A percentile compares a stretch with the other conserved stretches of the same genome.
Conservation (phyloP, 2,329 filamentous ascomycete genomes). For the Diaporthe vexans region DNA sequence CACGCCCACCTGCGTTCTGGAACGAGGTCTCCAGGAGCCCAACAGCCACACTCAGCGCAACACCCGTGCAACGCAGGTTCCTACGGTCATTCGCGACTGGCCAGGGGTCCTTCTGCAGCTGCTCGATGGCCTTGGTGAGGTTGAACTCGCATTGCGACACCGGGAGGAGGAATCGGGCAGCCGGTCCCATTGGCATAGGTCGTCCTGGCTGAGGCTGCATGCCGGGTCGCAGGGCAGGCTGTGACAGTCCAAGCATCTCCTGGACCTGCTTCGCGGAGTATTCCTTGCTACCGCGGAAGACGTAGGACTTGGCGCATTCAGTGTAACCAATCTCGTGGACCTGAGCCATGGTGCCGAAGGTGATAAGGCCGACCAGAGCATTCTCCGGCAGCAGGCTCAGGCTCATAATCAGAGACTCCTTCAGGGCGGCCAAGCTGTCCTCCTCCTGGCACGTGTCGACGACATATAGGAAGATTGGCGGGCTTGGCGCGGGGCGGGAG, state of each 20-base stretch:
- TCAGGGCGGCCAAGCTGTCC: slow-evolving; percentile 84
- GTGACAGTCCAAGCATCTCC: slow-evolving; percentile 93
- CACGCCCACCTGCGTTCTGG: slow-evolving; percentile 92
- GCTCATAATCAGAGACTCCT: slow-evolving; percentile 90
- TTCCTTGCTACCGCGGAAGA: slow-evolving; percentile 98
- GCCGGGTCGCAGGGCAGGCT: slow-evolving; percentile 80
- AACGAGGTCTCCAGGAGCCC: slow-evolving; percentile 94
- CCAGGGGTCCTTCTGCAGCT: slow-evolving; percentile 97
- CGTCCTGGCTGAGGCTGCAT: slow-evolving; percentile 81
- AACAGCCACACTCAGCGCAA: slow-evolving; percentile 95
- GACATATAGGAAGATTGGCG: slow-evolving; percentile 89
- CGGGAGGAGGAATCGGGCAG: slow-evolving; percentile 91
- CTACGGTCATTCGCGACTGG: slow-evolving; percentile 94
- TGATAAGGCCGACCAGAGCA: slow-evolving; percentile 85
- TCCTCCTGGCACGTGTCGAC: slow-evolving; percentile 92
- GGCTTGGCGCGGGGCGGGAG: slow-evolving; percentile 84
- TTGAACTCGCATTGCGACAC: slow-evolving; percentile 98
- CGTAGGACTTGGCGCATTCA: slow-evolving; percentile 98
- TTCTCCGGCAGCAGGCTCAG: slow-evolving; percentile 85
- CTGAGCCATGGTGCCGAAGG: slow-evolving; percentile 95
- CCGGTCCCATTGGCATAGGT: slow-evolving; percentile 81
- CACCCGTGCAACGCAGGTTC: slow-evolving; percentile 91
- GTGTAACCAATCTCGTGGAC: slow-evolving; percentile 98
- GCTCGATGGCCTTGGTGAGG: slow-evolving; percentile 94
- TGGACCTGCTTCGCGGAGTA: slow-evolving; percentile 99